Evolutionary conservation across 139 green algal species (phyloP).

Genomic region (Volvox reticuliferus): DNA sequence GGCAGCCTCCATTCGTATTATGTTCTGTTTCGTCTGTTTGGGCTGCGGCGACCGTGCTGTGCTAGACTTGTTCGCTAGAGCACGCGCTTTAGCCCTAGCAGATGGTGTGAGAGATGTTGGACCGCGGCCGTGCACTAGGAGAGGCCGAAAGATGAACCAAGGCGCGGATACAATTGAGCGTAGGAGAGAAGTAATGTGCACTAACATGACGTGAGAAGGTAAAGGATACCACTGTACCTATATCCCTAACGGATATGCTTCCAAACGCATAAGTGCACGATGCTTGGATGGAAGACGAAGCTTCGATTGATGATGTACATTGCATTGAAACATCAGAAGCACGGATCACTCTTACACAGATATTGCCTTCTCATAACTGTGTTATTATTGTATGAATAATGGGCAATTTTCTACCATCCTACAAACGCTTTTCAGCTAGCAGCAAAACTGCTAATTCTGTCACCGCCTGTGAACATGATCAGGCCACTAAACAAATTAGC

Average conservation of each 20-base stretch:
- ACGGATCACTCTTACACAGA: too few species aligned
- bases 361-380: background rate
- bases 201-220: slow-evolving; percentile 15
- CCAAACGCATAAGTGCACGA: too few species aligned
- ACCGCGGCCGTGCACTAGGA: background rate
- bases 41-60: background rate
- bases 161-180: slow-evolving; percentile 53
- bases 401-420: background rate
- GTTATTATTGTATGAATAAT: background rate
- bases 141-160: slow-evolving; percentile 40
- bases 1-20: background rate
- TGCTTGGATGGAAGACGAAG: slow-evolving; percentile 13
- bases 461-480: too few species aligned
- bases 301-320: slow-evolving; percentile 10
- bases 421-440: too few species aligned
- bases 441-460: too few species aligned
- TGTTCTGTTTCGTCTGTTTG: background rate
- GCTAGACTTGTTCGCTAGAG: background rate
- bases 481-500: too few species aligned
- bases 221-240: background rate
- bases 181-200: background rate
- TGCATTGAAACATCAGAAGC: background rate
- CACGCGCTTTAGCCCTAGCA: background rate
- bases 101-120: background rate
- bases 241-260: too few species aligned